Evolutionary conservation across 257 asterid genomes (phyloP).

Genomic region (Anisodus tanguticus): DNA sequence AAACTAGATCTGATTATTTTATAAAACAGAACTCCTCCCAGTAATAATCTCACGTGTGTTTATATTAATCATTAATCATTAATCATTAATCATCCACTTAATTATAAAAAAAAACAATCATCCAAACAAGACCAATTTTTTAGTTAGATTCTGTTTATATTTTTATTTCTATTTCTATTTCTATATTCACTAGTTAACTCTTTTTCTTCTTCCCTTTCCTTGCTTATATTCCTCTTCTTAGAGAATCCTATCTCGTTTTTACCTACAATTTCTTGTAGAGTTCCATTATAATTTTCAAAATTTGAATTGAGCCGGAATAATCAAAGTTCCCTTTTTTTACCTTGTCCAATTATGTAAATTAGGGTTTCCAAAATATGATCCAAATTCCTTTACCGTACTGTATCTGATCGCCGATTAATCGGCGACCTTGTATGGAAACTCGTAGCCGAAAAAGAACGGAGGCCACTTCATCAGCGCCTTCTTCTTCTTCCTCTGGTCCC

Average conservation of each 20-base stretch:
- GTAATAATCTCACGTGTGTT: too few relatives aligned
- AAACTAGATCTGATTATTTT: too few relatives aligned
- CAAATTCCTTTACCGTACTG: constrained; percentile 47
- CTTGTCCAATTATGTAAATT: constrained; percentile 32
- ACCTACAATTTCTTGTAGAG: background rate
- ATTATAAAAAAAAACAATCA: too few relatives aligned
- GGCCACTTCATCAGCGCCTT: constrained; percentile 97
- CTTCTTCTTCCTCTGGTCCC: constrained; percentile 41
- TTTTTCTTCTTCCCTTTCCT: background rate
- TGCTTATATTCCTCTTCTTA: constrained; percentile 6
- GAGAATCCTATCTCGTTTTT: background rate
- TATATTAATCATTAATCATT: too few relatives aligned
- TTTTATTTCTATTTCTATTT: background rate
- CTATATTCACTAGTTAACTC: background rate
- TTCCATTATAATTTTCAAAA: background rate
- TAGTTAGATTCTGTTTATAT: background rate
- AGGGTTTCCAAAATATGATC: constrained; percentile 50
- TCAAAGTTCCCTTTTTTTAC: constrained; percentile 19
- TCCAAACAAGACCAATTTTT: background rate
- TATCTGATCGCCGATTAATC: constrained; percentile 88
- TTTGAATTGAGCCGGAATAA: constrained; percentile 39
- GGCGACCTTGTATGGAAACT: constrained; percentile 99
- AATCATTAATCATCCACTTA: too few relatives aligned
- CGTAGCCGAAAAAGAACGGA: constrained; percentile 99
- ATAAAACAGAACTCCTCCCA: too few relatives aligned